Conservation (phyloP, 2,329 filamentous ascomycete genomes). For the Chaetomium globosum region DNA sequence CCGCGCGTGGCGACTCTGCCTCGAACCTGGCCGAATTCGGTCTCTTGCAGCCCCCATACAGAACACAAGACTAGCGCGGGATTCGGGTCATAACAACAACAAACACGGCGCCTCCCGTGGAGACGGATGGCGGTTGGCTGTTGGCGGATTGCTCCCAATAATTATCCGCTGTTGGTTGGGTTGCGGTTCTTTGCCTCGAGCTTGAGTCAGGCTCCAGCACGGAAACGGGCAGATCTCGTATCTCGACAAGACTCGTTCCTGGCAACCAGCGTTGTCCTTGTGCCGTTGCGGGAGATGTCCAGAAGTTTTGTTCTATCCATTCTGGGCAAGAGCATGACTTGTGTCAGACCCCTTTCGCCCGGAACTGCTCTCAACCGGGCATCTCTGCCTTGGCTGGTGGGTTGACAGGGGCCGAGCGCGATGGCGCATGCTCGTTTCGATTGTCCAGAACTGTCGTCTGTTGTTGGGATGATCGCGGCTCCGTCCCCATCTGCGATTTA, state of each 20-base stretch:
- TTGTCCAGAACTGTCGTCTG: conserved; percentile 17
- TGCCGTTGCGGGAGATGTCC: conserved; percentile 18
- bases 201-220: conserved; percentile 14
- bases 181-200: not conserved
- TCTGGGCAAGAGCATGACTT: conserved; percentile 34
- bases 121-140: not conserved
- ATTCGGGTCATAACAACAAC: not conserved
- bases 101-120: not conserved
- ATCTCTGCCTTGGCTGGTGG: conserved; percentile 30
- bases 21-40: conserved; percentile 1
- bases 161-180: not conserved
- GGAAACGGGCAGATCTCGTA: conserved; percentile 8
- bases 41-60: not conserved
- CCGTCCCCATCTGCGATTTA: conserved; percentile 3
- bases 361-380: conserved; percentile 34
- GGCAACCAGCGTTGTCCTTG: conserved; percentile 13
- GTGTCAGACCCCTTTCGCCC: conserved; percentile 29
- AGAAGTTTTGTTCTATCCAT: conserved; percentile 29
- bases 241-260: conserved; percentile 8
- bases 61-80: not conserved
- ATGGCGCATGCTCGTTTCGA: conserved; percentile 36
- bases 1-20: not conserved
- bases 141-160: not conserved
- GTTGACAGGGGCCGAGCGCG: conserved; percentile 29
- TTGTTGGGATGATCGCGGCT: conserved; percentile 22